Conservation (phyloP, 2,329 filamentous ascomycete genomes). For the Penicillium sp. region DNA sequence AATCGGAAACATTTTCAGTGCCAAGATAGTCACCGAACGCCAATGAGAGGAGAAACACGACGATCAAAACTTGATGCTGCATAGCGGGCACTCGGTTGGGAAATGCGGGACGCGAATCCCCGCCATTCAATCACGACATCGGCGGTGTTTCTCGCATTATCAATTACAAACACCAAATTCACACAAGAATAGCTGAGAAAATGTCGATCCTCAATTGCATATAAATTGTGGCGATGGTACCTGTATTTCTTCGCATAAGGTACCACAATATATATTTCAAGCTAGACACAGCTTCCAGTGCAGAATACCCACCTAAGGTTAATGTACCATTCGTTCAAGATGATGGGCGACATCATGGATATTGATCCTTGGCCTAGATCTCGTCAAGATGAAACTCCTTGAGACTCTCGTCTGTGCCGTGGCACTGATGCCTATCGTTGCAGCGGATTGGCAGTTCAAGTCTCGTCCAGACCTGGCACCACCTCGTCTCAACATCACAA, state of each 20-base stretch:
- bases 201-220: too few species aligned
- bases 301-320: conserved; percentile 26
- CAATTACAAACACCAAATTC: conserved; percentile 1
- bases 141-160: conserved; percentile 8
- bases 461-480: conserved; percentile 46
- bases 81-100: conserved; percentile 21
- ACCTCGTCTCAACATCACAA: conserved; percentile 39
- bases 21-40: too few species aligned
- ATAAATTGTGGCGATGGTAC: too few species aligned
- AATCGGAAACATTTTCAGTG: too few species aligned
- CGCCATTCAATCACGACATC: conserved; percentile 20
- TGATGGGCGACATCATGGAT: conserved; percentile 17
- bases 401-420: conserved; percentile 13
- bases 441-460: conserved; percentile 46
- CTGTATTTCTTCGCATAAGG: too few species aligned
- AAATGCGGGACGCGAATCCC: conserved; percentile 7
- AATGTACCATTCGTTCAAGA: conserved; percentile 28
- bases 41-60: not conserved
- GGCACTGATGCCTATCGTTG: conserved; percentile 19
- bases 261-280: too few species aligned
- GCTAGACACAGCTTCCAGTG: conserved; percentile 7
- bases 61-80: not conserved
- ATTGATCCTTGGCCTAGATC: conserved; percentile 24
- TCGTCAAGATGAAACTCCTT: conserved; percentile 19
- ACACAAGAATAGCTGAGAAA: not conserved